phyloP scores from a whole-genome alignment of 1,284 basidiomycete genomes.

The Moesziomyces aphidis region DNA sequence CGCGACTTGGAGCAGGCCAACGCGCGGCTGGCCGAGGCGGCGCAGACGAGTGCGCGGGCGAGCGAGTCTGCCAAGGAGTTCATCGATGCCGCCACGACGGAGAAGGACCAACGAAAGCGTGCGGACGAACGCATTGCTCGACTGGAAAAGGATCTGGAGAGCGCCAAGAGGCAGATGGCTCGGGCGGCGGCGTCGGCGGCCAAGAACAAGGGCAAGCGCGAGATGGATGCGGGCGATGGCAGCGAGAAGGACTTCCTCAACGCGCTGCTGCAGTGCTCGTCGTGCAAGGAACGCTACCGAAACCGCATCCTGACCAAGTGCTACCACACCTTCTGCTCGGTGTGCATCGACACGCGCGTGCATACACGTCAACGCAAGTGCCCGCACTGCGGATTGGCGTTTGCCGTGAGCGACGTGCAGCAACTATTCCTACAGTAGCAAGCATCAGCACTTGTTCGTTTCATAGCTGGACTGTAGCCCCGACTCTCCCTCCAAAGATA shows the following conservation, averaged over 20 bases:
- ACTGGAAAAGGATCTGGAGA: constrained; percentile 56
- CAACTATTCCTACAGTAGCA: constrained; percentile 75
- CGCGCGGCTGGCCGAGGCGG: constrained; percentile 37
- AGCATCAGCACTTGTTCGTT: neutral
- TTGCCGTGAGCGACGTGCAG: constrained; percentile 88
- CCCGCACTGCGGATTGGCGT: constrained; percentile 86
- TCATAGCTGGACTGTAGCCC: neutral
- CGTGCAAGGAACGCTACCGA: constrained; percentile 86
- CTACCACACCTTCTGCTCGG: constrained; percentile 93
- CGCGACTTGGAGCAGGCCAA: constrained; percentile 62
- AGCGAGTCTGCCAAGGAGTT: constrained; percentile 56
- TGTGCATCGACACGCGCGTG: constrained; percentile 86
- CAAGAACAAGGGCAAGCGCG: constrained; percentile 55
- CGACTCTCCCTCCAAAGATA: neutral
- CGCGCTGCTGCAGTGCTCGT: constrained; percentile 90
- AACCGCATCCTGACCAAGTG: constrained; percentile 91
- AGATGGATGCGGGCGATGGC: constrained; percentile 34
- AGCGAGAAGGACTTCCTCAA: constrained; percentile 73
- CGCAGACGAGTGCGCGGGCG: constrained; percentile 23
- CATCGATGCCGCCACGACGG: constrained; percentile 32
- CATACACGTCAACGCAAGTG: constrained; percentile 94
- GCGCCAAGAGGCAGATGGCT: constrained; percentile 52
- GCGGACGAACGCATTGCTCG: constrained; percentile 49
- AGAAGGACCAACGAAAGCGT: constrained; percentile 44
- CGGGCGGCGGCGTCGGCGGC: constrained; percentile 54